Conservation (phyloP, 2,329 filamentous ascomycete genomes). For the Neofusicoccum umdonicola region DNA sequence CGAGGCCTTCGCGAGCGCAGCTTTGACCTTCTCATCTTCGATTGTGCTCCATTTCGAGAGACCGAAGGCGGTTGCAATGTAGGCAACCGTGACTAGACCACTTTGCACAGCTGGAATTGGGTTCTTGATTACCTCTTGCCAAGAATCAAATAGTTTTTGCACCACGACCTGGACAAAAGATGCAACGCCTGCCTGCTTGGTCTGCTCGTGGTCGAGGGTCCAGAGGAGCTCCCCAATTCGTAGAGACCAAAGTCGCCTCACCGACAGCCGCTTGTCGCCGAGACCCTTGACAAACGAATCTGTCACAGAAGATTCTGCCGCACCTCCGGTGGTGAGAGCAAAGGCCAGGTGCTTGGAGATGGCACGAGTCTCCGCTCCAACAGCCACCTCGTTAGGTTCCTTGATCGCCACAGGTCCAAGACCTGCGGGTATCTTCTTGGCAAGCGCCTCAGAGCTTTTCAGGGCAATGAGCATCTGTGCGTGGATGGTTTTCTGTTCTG, state of each 20-base stretch:
- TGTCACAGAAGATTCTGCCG: slow-evolving; percentile 63
- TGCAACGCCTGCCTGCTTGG: slow-evolving; percentile 48
- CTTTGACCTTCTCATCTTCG: slow-evolving; percentile 54
- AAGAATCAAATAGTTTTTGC: slow-evolving; percentile 64
- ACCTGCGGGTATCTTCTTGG: slow-evolving; percentile 63
- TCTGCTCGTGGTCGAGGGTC: slow-evolving; percentile 48
- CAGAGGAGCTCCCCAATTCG: slow-evolving; percentile 70
- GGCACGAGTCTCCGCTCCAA: slow-evolving; percentile 71
- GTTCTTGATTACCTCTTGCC: slow-evolving; percentile 76
- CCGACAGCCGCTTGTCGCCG: slow-evolving; percentile 75
- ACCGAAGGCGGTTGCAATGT: slow-evolving; percentile 67
- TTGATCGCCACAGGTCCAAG: slow-evolving; percentile 71
- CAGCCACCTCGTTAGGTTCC: slow-evolving; percentile 82
- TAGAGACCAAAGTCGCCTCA: slow-evolving; percentile 78
- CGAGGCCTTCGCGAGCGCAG: slow-evolving; percentile 60
- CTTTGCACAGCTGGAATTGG: slow-evolving; percentile 75
- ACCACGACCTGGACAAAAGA: slow-evolving; percentile 51
- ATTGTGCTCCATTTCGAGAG: slow-evolving; percentile 54
- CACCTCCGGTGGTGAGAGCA: slow-evolving; percentile 59
- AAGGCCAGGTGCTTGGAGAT: slow-evolving; percentile 65
- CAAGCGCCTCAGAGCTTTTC: slow-evolving; percentile 59
- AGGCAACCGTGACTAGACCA: slow-evolving; percentile 76
- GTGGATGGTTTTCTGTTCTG: slow-evolving; percentile 81
- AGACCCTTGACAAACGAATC: slow-evolving; percentile 79
- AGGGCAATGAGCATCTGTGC: slow-evolving; percentile 74